Base-by-base conservation (phyloP, 192 early-diverging fungal species). In the Endogone sp. region DNA sequence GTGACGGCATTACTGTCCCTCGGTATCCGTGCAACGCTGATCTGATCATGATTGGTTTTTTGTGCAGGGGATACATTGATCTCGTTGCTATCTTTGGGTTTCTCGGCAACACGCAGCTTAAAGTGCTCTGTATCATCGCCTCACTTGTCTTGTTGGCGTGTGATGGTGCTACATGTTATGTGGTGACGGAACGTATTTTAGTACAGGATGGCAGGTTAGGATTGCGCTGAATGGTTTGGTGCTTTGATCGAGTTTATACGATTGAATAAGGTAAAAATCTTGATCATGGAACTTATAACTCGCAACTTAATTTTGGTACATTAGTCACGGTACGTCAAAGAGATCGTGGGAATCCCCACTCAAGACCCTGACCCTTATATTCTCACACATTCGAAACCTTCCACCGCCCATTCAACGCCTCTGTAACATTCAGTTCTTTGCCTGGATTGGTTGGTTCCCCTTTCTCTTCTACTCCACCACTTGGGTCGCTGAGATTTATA, bases 371-470 rank as follows among this genome's bases (percentile, higher is more conserved):
- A 24, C 62, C 9, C 65, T 65, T 29, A 80, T 87, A 11, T 59
- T 75, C 29, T 55, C 65, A 3, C 67, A 86, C 8, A 70, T 94
- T 55, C 77, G 86, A 56, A 68, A 79, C 56, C 75, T 98, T 68
- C 95, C 97, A 0, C 67, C 29, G 4, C 81, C 89, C 3, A 83
- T 96, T 59, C 90, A 89, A 68, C 73, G 81, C 24, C 80, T 98
- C 3, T 97, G 93, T 73, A 90, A 91, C 62, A 89, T 95, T n/a
- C 96, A 98, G 73, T 91, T 99, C 60, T 95, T 95, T 85, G 85
- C 93, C 10, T 99, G 95, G 95, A 90, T 97, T 70, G 95, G 93
- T 16, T 95, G 95, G 93, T 99, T 99, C 71, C 95, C 96, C 20
- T 96, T 98, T 70, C 80, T 99, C 10, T 79, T 82, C 59, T 60